Conservation (phyloP, 2,329 filamentous ascomycete genomes). For the Aspergillus bombycis region DNA sequence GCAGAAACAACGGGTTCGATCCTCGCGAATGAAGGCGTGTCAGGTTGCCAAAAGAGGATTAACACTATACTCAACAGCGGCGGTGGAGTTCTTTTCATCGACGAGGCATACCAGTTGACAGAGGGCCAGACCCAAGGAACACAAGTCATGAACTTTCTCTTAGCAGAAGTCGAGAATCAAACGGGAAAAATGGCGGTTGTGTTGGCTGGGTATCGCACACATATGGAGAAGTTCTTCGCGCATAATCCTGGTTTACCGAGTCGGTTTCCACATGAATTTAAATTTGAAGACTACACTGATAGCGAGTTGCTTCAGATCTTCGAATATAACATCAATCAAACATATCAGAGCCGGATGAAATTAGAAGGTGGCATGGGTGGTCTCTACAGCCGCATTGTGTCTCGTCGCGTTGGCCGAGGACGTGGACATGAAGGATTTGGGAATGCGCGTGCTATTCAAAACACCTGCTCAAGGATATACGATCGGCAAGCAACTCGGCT, state of each 20-base stretch:
- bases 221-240: constrained; percentile 76
- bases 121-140: constrained; percentile 61
- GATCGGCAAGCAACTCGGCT: constrained; percentile 64
- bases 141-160: constrained; percentile 69
- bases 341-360: constrained; percentile 60
- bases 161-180: constrained; percentile 73
- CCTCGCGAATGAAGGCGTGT: constrained; percentile 65
- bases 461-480: constrained; percentile 57
- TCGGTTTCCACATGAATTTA: constrained; percentile 67
- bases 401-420: constrained; percentile 62
- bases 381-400: constrained; percentile 66
- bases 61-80: constrained; percentile 59
- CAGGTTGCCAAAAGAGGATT: constrained; percentile 60
- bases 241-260: constrained; percentile 74
- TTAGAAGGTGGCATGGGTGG: constrained; percentile 62
- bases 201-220: constrained; percentile 71
- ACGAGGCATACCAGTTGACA: constrained; percentile 76
- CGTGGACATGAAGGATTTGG: constrained; percentile 71
- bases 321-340: constrained; percentile 55
- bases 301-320: constrained; percentile 67
- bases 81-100: constrained; percentile 74
- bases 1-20: constrained; percentile 70
- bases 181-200: constrained; percentile 72
- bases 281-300: constrained; percentile 72
- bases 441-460: constrained; percentile 72